Conservation (phyloP, 2,329 filamentous ascomycete species). For the Claviceps purpurea region DNA sequence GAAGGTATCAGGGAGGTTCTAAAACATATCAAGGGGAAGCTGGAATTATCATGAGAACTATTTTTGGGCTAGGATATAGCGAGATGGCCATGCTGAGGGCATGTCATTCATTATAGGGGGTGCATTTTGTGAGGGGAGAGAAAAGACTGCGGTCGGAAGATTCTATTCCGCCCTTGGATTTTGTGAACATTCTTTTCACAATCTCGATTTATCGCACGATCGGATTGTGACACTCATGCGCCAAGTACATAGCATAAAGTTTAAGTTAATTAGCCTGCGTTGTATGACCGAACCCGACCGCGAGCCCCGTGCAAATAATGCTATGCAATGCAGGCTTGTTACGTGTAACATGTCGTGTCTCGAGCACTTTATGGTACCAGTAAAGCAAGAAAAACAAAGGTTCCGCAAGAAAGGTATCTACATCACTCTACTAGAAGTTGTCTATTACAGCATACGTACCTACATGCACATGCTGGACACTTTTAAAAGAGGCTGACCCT, state of each 20-base stretch:
- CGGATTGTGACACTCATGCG: background rate
- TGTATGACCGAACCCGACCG: background rate
- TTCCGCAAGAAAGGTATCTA: background rate
- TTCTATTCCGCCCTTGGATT: background rate
- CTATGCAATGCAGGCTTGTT: background rate
- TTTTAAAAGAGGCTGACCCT: background rate
- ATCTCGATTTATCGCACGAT: too few relatives aligned
- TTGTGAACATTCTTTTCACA: background rate
- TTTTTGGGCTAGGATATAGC: background rate
- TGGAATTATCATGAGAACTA: constrained; percentile 7
- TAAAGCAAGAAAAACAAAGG: background rate
- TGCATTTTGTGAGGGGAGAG: background rate
- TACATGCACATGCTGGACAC: background rate
- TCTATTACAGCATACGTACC: background rate
- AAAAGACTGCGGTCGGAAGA: background rate
- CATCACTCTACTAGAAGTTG: too few relatives aligned
- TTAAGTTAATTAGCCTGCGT: background rate
- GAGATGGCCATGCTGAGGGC: background rate
- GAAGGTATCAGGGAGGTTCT: constrained; percentile 41
- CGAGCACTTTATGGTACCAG: background rate
- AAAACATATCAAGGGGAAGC: constrained; percentile 32
- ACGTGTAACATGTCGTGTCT: background rate
- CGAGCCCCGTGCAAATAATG: background rate
- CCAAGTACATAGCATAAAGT: background rate
- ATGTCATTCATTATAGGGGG: background rate